Base-by-base conservation (phyloP, 2,329 filamentous ascomycete genomes). In the Fusarium pininemorale region DNA sequence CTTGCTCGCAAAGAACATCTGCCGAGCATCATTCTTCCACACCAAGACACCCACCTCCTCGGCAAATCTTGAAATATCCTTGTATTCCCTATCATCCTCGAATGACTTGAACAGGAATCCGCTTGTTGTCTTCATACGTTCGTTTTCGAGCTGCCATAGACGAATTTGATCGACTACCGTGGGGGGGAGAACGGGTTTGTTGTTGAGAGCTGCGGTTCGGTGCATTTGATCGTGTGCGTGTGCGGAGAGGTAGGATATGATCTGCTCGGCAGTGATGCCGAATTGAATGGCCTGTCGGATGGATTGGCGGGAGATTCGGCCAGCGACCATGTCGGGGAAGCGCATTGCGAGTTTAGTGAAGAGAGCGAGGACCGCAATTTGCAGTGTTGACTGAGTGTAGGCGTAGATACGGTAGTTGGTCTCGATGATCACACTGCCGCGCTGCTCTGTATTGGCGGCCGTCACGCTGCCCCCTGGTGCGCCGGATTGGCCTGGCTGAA, bases 341-440 rank as follows among this genome's bases (percentile, higher is more conserved):
- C 96, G 94, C 82, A 95, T 95, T 77, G 92, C 92, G 62, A 99
- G 91, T 68, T 93, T 92, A 57, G 92, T 90, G 85, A 99, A 99
- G 73, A 99, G 92, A 44, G 92, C 92, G 51, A 99, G 91, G 69
- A 99, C 94, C 61, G 95, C 94, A 74, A 98, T 99, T 82, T 98
- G 96, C 2, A 99, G 90, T 0, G 95, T 94, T 0, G 95, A 98
- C 39, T 93, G 92, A 12, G 97, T 98, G 85, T 99, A 99, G 38
- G 96, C 96, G 85, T 99, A 99, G 76, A 99, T 85, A 32, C 96
- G 93, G 85, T 98, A 98, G 84, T 99, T 99, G 14, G 96, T 99
- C 85, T 99, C 96, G 75, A 99, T 90, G 78, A 99, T 95, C 80
- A 99, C 94, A 85, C 94, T 96, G 72, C 95, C 95, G 78, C 91